A percentile compares a stretch with the other conserved stretches of the same genome.
Evolutionary conservation across 2,329 filamentous ascomycete genomes (phyloP).

Genomic region (Cytospora piceicola): DNA sequence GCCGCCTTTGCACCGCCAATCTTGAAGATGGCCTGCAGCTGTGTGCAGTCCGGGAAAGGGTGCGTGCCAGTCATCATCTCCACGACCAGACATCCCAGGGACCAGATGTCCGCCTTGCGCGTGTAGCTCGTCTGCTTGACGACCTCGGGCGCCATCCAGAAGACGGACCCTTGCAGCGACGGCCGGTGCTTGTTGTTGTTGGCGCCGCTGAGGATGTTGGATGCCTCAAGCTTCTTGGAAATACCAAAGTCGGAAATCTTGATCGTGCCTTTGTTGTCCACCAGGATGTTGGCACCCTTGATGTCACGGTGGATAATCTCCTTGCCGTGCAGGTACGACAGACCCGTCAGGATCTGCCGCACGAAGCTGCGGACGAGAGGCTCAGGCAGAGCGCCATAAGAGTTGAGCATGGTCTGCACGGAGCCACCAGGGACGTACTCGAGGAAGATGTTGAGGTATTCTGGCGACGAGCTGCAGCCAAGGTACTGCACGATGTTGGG

Average conservation of each 20-base stretch:
- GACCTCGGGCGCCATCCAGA: slow-evolving; percentile 99
- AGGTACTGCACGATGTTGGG: slow-evolving; percentile 98
- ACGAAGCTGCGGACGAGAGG: slow-evolving; percentile 96
- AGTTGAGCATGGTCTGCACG: slow-evolving; percentile 97
- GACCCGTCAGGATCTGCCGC: slow-evolving; percentile 87
- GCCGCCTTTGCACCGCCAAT: slow-evolving; percentile 87
- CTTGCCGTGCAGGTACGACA: slow-evolving; percentile 89
- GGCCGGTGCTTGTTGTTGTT: slow-evolving; percentile 70
- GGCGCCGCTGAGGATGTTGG: slow-evolving; percentile 75
- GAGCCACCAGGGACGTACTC: slow-evolving; percentile 98
- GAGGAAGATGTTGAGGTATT: slow-evolving; percentile 98
- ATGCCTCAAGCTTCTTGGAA: slow-evolving; percentile 94
- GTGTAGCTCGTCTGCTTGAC: slow-evolving; percentile 98
- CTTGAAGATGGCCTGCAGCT: slow-evolving; percentile 98
- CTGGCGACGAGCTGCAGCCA: slow-evolving; percentile 87
- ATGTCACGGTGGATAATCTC: slow-evolving; percentile 99
- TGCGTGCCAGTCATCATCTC: slow-evolving; percentile 99
- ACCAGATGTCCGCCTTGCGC: slow-evolving; percentile 98
- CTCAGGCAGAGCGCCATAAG: slow-evolving; percentile 93
- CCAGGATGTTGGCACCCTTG: slow-evolving; percentile 97
- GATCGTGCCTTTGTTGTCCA: slow-evolving; percentile 98
- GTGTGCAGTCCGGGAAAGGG: slow-evolving; percentile 95
- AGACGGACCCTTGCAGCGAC: slow-evolving; percentile 94
- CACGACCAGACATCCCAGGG: slow-evolving; percentile 91
- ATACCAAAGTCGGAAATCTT: slow-evolving; percentile 99